A percentile compares a stretch with the other conserved stretches of the same genome.
Conservation (phyloP, 148 eudicot species). For the Rhododendron molle region DNA sequence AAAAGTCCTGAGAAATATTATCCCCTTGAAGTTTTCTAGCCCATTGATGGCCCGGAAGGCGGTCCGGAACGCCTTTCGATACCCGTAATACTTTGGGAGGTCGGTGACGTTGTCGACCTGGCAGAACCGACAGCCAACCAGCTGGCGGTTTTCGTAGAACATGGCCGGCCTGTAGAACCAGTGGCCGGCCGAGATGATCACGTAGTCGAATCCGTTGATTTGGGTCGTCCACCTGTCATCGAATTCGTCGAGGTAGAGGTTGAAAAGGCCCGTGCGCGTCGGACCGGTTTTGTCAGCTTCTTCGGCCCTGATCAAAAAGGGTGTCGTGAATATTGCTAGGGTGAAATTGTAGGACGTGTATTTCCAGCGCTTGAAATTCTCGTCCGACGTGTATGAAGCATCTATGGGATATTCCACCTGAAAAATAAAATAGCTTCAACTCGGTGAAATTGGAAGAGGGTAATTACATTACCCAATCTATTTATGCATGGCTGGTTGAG, state of each 20-base stretch:
- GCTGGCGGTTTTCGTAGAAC: background rate
- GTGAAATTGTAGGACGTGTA: conserved; percentile 33
- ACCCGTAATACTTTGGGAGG: background rate
- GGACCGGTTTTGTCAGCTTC: conserved; percentile 23
- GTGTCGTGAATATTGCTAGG: conserved; percentile 34
- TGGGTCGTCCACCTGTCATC: conserved; percentile 38
- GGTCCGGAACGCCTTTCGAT: background rate
- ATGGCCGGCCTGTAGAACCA: conserved; percentile 9
- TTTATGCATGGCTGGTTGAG: background rate
- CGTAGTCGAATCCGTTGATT: conserved; percentile 33
- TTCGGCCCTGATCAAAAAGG: conserved; percentile 24
- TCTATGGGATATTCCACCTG: conserved; percentile 33
- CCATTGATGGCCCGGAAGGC: background rate
- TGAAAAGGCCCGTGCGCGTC: conserved; percentile 28
- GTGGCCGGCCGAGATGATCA: conserved; percentile 12
- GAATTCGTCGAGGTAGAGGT: conserved; percentile 43
- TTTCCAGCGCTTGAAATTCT: conserved; percentile 25
- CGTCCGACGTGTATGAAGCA: conserved; percentile 31
- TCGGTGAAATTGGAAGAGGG: conserved; percentile 36
- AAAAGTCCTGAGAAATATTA: background rate
- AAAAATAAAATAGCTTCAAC: conserved; percentile 16
- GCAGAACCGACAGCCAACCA: conserved; percentile 4
- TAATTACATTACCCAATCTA: background rate
- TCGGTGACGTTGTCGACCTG: background rate
- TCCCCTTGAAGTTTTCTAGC: background rate